Evolutionary conservation across 1,284 basidiomycete species (phyloP).

Genomic region (Microstroma glucosiphilum): DNA sequence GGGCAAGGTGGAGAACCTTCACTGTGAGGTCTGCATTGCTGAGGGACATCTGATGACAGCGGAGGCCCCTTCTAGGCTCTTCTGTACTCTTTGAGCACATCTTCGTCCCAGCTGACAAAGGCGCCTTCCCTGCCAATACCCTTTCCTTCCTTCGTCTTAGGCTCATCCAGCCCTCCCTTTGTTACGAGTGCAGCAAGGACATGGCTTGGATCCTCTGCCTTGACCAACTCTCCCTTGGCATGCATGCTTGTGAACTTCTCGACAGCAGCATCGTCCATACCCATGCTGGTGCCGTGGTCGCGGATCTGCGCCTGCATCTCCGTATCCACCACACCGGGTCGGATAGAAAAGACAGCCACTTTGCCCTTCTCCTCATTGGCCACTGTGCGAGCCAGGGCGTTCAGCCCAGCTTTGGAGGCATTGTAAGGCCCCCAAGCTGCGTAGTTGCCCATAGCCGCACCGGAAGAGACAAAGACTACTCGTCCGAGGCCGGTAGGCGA

Average conservation of each 20-base stretch:
- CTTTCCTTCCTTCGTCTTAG: conserved; percentile 33
- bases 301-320: conserved; percentile 31
- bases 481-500: conserved; percentile 55
- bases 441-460: conserved; percentile 65
- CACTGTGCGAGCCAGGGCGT: conserved; percentile 70
- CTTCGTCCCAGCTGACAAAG: conserved; percentile 61
- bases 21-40: too few species aligned
- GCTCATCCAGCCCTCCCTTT: conserved; percentile 53
- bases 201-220: conserved; percentile 58
- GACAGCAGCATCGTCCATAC: conserved; percentile 55
- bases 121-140: conserved; percentile 55
- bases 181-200: conserved; percentile 60
- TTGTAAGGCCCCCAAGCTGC: conserved; percentile 73
- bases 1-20: too few species aligned
- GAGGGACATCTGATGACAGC: too few species aligned
- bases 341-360: conserved; percentile 67
- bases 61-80: too few species aligned
- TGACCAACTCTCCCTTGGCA: conserved; percentile 60
- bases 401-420: conserved; percentile 64
- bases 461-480: conserved; percentile 73
- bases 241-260: conserved; percentile 62
- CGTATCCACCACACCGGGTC: conserved; percentile 74
- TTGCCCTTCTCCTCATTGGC: conserved; percentile 67
- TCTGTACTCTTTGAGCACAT: conserved; percentile 11
- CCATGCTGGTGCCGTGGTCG: background rate